A percentile compares a stretch with the other conserved stretches of the same genome.
phyloP scores from a whole-genome alignment of 257 asterid genomes.

The Scutellaria galericulata region DNA sequence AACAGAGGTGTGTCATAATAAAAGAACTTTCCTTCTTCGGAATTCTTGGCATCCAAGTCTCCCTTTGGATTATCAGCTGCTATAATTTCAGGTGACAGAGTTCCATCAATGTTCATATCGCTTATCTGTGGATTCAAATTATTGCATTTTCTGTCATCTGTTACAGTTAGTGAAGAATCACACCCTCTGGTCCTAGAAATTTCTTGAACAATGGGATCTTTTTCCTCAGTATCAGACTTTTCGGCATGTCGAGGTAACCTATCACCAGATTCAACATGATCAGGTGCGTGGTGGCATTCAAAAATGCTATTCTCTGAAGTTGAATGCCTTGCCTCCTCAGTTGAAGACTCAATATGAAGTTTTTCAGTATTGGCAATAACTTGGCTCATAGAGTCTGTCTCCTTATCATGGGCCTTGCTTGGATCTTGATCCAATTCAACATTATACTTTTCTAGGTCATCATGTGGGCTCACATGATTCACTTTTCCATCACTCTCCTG shows the following conservation, averaged over 20 bases:
- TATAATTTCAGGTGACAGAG: slow-evolving; percentile 34
- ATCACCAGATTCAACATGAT: slow-evolving; percentile 25
- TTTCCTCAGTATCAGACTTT: slow-evolving; percentile 37
- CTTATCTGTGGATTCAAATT: slow-evolving; percentile 39
- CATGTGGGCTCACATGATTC: slow-evolving; percentile 29
- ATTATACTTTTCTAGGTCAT: slow-evolving; percentile 35
- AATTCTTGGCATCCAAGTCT: slow-evolving; percentile 36
- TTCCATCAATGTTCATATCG: slow-evolving; percentile 29
- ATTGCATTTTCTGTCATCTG: slow-evolving; percentile 27
- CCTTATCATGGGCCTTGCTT: slow-evolving; percentile 2
- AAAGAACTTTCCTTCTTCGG: slow-evolving; percentile 66
- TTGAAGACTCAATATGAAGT: slow-evolving; percentile 24
- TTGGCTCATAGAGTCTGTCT: slow-evolving; percentile 30
- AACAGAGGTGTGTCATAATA: slow-evolving; percentile 73
- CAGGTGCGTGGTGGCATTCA: slow-evolving; percentile 12
- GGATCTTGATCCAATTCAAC: slow-evolving; percentile 23
- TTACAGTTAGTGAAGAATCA: slow-evolving; percentile 36
- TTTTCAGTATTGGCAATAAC: slow-evolving; percentile 36
- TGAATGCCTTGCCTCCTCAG: slow-evolving; percentile 28
- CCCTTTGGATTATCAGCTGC: slow-evolving; percentile 34
- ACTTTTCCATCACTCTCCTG: slow-evolving; percentile 38
- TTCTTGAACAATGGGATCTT: slow-evolving; percentile 31
- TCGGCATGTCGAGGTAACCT: slow-evolving; percentile 21
- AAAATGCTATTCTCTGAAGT: slow-evolving; percentile 9
- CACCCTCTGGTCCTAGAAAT: slow-evolving; percentile 24